Evolutionary conservation across 1,284 basidiomycete genomes (phyloP).

Genomic region (Trichosporon sp.): DNA sequence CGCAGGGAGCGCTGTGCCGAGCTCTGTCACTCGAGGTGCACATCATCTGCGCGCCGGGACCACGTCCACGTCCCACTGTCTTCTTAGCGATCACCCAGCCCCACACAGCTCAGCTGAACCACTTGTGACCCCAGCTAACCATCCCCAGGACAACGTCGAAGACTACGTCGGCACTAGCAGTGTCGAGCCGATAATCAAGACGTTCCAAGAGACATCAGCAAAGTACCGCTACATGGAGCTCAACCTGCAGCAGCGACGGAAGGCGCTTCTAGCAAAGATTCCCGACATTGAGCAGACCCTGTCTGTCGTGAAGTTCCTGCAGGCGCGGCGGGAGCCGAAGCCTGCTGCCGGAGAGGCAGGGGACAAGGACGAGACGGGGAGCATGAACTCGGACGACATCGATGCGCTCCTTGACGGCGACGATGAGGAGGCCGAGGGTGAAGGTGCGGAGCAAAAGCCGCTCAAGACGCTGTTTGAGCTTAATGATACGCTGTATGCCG

Average conservation of each 20-base stretch:
- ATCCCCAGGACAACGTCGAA: slow-evolving; percentile 67
- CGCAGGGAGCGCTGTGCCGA: too few species aligned
- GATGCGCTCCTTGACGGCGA: slow-evolving; percentile 50
- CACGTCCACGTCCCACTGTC: too few species aligned
- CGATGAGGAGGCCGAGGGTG: slow-evolving; percentile 48
- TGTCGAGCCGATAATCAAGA: slow-evolving; percentile 70
- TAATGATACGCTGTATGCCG: slow-evolving; percentile 90
- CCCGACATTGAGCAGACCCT: slow-evolving; percentile 94
- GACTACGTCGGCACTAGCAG: slow-evolving; percentile 77
- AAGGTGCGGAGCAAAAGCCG: slow-evolving; percentile 43
- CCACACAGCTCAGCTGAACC: not conserved
- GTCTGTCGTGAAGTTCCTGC: slow-evolving; percentile 78
- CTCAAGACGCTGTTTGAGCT: slow-evolving; percentile 87
- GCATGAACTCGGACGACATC: slow-evolving; percentile 49
- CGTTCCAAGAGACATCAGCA: slow-evolving; percentile 90
- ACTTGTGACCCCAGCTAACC: slow-evolving; percentile 3
- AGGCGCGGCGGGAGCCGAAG: slow-evolving; percentile 59
- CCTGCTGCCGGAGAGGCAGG: slow-evolving; percentile 30
- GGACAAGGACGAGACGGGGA: slow-evolving; percentile 31
- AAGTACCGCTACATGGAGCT: slow-evolving; percentile 99
- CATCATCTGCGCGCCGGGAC: too few species aligned
- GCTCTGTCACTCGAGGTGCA: too few species aligned
- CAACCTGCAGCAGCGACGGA: slow-evolving; percentile 71
- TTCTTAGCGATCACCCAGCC: too few species aligned
- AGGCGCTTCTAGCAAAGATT: slow-evolving; percentile 84